Conservation (phyloP, 495 filamentous ascomycete genomes). For the Tuber melanosporum region DNA sequence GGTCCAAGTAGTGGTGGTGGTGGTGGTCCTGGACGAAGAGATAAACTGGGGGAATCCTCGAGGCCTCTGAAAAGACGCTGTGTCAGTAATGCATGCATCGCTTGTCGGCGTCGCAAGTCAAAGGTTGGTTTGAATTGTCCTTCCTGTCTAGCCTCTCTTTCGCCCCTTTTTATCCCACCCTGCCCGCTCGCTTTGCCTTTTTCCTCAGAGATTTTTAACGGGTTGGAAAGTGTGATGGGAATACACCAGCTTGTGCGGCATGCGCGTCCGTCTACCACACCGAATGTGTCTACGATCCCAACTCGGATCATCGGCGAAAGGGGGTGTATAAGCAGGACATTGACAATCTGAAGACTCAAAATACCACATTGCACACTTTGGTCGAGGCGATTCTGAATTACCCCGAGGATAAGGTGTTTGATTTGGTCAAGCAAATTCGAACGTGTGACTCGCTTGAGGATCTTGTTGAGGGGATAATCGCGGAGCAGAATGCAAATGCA, state of each 20-base stretch:
- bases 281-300: conserved; percentile 87
- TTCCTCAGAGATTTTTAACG: conserved; percentile 14
- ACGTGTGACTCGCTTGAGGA: conserved; percentile 86
- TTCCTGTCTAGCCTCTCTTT: neutral
- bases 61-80: conserved; percentile 65
- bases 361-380: conserved; percentile 81
- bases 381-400: conserved; percentile 90
- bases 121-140: conserved; percentile 51
- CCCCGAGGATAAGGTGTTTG: conserved; percentile 72
- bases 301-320: conserved; percentile 90
- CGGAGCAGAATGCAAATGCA: conserved; percentile 26
- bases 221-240: conserved; percentile 72
- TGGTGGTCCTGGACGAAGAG: conserved; percentile 3
- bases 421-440: conserved; percentile 76
- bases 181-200: neutral
- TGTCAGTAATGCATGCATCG: conserved; percentile 88
- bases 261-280: conserved; percentile 95
- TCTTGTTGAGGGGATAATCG: conserved; percentile 59
- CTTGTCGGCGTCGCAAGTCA: conserved; percentile 81
- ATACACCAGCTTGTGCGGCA: conserved; percentile 83
- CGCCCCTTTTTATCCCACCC: neutral
- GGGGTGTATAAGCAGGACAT: conserved; percentile 95
- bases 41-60: conserved; percentile 20
- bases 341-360: conserved; percentile 77
- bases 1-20: conserved; percentile 1